A percentile compares a stretch with the other conserved stretches of the same genome.
These are phyloP conservation scores for Chlamydomonas schloesseri DNA, from an alignment of 139 green algal genomes.

Conservation along the genomic window DNA sequence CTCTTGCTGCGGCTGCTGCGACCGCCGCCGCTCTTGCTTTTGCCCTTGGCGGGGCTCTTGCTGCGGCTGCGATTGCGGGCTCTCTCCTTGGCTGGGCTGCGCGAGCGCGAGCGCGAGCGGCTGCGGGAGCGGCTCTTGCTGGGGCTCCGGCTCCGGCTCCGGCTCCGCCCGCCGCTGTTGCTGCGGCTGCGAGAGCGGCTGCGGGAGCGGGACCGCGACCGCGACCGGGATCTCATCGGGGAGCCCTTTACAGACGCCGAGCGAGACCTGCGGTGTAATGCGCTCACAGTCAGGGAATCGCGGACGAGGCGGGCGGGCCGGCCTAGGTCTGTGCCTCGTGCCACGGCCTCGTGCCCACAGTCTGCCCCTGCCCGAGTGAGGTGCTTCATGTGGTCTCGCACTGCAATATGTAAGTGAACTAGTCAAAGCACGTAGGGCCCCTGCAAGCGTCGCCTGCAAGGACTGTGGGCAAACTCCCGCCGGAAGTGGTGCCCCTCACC, in stretches of 20 bases:
- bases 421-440: too few species aligned
- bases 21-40: neutral
- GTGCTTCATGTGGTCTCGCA: too few species aligned
- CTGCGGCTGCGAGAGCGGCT: slow-evolving; percentile 1
- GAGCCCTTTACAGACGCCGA: neutral
- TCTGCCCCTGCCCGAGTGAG: too few species aligned
- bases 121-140: slow-evolving; percentile 6
- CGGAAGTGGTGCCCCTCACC: too few species aligned
- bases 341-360: too few species aligned
- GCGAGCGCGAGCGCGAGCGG: neutral
- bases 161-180: neutral
- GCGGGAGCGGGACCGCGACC: neutral
- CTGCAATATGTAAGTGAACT: too few species aligned
- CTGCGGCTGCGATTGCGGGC: neutral
- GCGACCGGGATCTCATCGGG: neutral
- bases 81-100: neutral
- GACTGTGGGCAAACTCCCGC: too few species aligned
- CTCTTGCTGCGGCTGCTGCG: neutral
- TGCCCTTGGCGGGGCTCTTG: neutral
- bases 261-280: neutral
- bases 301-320: too few species aligned
- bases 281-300: too few species aligned
- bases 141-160: slow-evolving; percentile 1
- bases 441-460: too few species aligned
- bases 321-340: too few species aligned